Conservation (phyloP, 306 rosid genomes). For the Prunus dulcis region DNA sequence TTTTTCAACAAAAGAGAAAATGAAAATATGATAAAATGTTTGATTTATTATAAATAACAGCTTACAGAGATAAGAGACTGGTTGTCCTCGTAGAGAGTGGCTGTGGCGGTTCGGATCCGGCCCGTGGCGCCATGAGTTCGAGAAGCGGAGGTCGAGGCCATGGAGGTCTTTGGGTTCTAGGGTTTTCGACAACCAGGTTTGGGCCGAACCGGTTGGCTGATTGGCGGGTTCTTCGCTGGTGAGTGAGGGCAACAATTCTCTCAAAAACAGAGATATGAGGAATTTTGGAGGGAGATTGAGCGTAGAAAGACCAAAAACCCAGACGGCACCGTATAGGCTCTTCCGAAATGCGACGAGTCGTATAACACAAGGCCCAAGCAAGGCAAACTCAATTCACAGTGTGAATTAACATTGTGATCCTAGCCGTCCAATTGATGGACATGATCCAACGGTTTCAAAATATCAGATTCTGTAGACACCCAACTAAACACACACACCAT, state of each 20-base stretch:
- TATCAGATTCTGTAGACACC: background rate
- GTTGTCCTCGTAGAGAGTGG: conserved; percentile 49
- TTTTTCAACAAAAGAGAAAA: background rate
- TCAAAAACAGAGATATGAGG: background rate
- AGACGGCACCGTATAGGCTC: background rate
- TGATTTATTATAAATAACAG: background rate
- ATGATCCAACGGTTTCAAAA: background rate
- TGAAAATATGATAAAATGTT: background rate
- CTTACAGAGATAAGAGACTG: conserved; percentile 62
- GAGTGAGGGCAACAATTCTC: background rate
- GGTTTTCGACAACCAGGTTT: background rate
- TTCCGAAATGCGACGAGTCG: background rate
- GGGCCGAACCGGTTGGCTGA: background rate
- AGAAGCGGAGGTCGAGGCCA: conserved; percentile 64
- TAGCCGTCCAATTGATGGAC: background rate
- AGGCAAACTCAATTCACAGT: background rate
- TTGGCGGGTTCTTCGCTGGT: conserved; percentile 2
- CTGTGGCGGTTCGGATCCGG: conserved; percentile 46
- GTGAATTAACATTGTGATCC: too few relatives aligned
- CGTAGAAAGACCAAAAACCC: background rate
- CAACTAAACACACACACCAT: too few relatives aligned
- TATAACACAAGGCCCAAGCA: background rate
- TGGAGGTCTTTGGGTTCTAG: conserved; percentile 10
- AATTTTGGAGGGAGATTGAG: conserved; percentile 14
- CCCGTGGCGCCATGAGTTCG: conserved; percentile 30